Evolutionary conservation across 169 alveolate species (phyloP), one percentile per base, ranked within the genome.

Genomic region (Perkinsus chesapeaki): DNA sequence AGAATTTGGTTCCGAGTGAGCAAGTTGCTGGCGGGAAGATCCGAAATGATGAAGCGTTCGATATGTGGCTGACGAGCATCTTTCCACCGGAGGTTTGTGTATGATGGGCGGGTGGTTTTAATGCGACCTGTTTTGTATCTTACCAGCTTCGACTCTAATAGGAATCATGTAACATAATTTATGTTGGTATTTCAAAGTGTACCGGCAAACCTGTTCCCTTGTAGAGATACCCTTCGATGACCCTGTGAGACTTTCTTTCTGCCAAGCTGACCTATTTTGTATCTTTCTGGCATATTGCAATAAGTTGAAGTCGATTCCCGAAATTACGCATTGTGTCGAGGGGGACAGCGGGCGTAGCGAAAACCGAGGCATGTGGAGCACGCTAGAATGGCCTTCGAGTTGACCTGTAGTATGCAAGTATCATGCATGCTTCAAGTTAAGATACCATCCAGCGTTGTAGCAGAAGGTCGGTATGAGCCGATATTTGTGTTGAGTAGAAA

Each of bases 341-440:
- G 82, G 82, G 23, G 82, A 60, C 82, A 60, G 82, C 82, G 82
- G 82, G 82, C 82, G 82, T 60, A 60, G 82, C 82, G 82, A 60
- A 60, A 60, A 60, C 27, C 3, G 31, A 60, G 82, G 37, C 27
- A 47, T 9, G 9, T 47, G 72, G 72, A 9, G 72, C 9, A 47
- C 19, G 19, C 27, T 47, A 19, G 72, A 47, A 47, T 47, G 19
- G 9, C 19, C 27, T 19, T 9, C 19, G 72, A 19, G 19, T 10
- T 19, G 19, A 19, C 19, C 27, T 47, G 72, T 9, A 47, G 72
- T 47, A 47, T 47, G 19, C 19, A 19, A 19, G 72, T 9, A 10
- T 19, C 72, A 47, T 10, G 72, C 27, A 19, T 10, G 72, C 9
- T 47, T 9, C 9, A 9, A 47, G 9, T 19, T 47, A 27, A 60